Conservation (phyloP, 768 basidiomycete genomes). For the Pholiota conissans region DNA sequence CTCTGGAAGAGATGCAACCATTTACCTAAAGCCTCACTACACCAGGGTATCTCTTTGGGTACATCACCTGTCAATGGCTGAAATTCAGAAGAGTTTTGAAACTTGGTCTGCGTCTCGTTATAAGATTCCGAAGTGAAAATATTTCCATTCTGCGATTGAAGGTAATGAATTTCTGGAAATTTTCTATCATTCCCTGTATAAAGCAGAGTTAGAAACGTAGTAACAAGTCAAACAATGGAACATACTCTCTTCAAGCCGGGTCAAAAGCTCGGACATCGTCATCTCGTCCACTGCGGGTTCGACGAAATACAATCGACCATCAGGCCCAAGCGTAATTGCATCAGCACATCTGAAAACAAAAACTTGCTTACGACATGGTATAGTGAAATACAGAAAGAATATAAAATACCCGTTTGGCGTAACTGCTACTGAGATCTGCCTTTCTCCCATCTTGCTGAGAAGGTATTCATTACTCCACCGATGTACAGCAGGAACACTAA, state of each 20-base stretch:
- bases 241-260: conserved; percentile 23
- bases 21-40: conserved; percentile 74
- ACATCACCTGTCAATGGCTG: conserved; percentile 62
- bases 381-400: not conserved
- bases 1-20: not conserved
- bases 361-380: conserved; percentile 9
- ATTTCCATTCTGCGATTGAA: conserved; percentile 94
- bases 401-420: conserved; percentile 78
- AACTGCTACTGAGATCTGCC: conserved; percentile 67
- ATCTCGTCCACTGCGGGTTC: conserved; percentile 74
- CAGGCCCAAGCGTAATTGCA: conserved; percentile 56
- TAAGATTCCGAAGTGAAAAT: conserved; percentile 54
- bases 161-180: conserved; percentile 56
- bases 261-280: conserved; percentile 59
- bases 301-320: conserved; percentile 65
- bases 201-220: not conserved
- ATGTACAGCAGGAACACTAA: conserved; percentile 43
- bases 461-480: conserved; percentile 74
- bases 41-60: conserved; percentile 69
- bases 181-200: not conserved
- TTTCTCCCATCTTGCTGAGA: conserved; percentile 49
- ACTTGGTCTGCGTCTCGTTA: conserved; percentile 15
- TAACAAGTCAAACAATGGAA: not conserved
- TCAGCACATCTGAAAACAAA: conserved; percentile 64
- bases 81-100: conserved; percentile 53